Evolutionary conservation across 2,329 filamentous ascomycete genomes (phyloP), one percentile per base, ranked within the genome.

Genomic region (Aspergillus sp.): DNA sequence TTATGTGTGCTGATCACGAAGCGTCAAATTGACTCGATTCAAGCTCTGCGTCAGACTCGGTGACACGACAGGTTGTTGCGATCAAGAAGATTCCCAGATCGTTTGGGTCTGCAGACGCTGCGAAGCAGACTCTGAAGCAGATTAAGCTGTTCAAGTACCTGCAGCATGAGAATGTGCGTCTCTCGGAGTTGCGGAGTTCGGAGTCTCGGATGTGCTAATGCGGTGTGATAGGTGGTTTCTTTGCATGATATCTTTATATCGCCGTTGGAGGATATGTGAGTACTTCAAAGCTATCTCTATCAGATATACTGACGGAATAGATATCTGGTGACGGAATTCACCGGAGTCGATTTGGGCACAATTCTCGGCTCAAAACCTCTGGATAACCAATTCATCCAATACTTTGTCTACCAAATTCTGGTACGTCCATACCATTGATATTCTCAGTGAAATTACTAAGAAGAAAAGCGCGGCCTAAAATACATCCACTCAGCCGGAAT

Each of bases 71-170:
- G 70, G 90, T 90, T 71, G 93, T 98, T 49, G 93, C 93, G 47
- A 90, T 98, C 67, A 98, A 98, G 81, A 98, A 98, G 82, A 98
- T 98, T 65, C 97, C 98, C 91, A 98, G 97, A 77, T 93, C 93
- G 7, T 98, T 98, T 73, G 96, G 90, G 77, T 98, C 93, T n/a
- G 90, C 93, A 1, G 93, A 97, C 46, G 78, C 98, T 37, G 93
- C 93, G 46, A 98, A 98, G 77, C 82, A 93, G 65, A 98, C 93
- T 55, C 98, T 97, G 70, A 85, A 93, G 64, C 93, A 98, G 71
- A 75, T 98, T 65, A 98, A 97, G 77, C 81, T 98, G 51, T 77
- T 98, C 62, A 98, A 97, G 77, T 93, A 98, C 65, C 76, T 98
- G 49, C 85, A 85, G 65, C 93, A 98, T 69, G 93, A 98, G 73